These are phyloP conservation scores for Solanum gandarillasii DNA, from an alignment of 257 asterid genomes.

Conservation along the genomic window DNA sequence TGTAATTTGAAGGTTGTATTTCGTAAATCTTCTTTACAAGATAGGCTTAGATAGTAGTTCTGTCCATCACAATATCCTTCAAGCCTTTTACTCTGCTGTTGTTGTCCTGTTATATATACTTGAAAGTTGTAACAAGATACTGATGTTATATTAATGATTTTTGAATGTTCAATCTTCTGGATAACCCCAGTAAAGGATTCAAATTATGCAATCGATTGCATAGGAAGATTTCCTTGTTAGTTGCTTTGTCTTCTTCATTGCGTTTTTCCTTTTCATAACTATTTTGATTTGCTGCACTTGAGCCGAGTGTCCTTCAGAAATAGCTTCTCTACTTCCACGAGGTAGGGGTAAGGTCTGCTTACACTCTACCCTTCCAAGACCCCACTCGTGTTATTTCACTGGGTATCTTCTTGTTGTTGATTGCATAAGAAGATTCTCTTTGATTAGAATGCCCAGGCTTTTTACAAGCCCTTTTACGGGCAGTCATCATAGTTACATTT, in stretches of 20 bases:
- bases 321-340: neutral
- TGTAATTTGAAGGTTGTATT: neutral
- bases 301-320: neutral
- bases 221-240: neutral
- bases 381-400: neutral
- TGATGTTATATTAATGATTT: neutral
- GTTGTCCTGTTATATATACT: neutral
- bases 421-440: too few relatives aligned
- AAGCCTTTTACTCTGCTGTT: neutral
- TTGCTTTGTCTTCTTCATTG: neutral
- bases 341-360: neutral
- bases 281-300: neutral
- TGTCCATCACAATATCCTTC: neutral
- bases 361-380: neutral
- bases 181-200: neutral
- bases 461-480: neutral
- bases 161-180: neutral
- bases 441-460: neutral
- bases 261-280: neutral
- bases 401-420: neutral
- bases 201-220: neutral
- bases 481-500: neutral
- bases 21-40: neutral
- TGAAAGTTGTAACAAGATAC: neutral
- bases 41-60: neutral